phyloP scores from a whole-genome alignment of 805 yeast genomes.

The Wickerhamiella cacticola region DNA sequence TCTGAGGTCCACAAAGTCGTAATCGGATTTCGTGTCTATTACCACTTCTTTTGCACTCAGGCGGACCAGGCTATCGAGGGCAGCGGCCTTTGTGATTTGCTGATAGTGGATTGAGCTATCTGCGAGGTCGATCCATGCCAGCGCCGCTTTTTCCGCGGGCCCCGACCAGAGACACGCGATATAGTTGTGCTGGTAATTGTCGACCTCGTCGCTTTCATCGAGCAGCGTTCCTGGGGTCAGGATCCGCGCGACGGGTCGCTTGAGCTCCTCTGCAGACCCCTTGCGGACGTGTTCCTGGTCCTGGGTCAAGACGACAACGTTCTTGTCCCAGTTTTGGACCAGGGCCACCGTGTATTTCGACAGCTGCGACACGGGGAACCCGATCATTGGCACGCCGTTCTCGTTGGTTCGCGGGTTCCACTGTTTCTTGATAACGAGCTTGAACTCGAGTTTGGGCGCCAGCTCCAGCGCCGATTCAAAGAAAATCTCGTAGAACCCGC shows the following conservation, averaged over 20 bases:
- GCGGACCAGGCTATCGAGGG: constrained; percentile 62
- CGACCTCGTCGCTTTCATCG: constrained; percentile 74
- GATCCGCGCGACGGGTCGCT: constrained; percentile 63
- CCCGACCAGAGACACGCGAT: constrained; percentile 43
- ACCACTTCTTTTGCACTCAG: constrained; percentile 73
- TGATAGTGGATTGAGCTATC: constrained; percentile 65
- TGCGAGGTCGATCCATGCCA: constrained; percentile 83
- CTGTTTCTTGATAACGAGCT: constrained; percentile 42
- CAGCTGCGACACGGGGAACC: constrained; percentile 67
- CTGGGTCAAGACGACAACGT: constrained; percentile 70
- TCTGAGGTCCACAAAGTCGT: constrained; percentile 45
- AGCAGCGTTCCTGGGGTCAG: constrained; percentile 88
- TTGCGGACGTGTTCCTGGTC: constrained; percentile 23
- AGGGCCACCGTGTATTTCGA: constrained; percentile 62
- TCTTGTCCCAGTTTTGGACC: constrained; percentile 55
- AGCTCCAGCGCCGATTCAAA: constrained; percentile 73
- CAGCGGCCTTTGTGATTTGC: constrained; percentile 44
- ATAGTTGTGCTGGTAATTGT: constrained; percentile 58
- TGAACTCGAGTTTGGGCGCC: constrained; percentile 60
- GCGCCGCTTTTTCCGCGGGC: constrained; percentile 44
- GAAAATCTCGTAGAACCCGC: constrained; percentile 41
- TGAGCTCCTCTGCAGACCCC: constrained; percentile 27
- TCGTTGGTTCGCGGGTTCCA: constrained; percentile 26
- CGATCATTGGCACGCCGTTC: constrained; percentile 50
- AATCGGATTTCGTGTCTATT: constrained; percentile 33